phyloP scores from a whole-genome alignment of 2,329 filamentous ascomycete genomes.

The Plenodomus tracheiphilus region DNA sequence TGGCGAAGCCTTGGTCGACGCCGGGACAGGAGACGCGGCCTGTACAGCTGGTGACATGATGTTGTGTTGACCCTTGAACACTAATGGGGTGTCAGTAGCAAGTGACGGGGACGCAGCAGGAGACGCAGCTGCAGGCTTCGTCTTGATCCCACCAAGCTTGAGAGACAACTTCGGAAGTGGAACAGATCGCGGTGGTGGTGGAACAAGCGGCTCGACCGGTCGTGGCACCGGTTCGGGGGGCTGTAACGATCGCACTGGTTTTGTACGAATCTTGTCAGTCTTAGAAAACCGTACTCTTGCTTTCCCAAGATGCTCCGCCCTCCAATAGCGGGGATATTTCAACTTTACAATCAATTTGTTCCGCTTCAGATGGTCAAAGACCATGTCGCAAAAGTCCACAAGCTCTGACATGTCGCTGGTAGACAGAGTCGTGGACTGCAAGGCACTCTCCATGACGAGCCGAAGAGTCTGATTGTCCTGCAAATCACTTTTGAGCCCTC shows the following conservation, averaged over 20 bases:
- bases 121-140: constrained; percentile 15
- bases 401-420: constrained; percentile 60
- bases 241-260: constrained; percentile 12
- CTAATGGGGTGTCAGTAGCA: constrained; percentile 9
- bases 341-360: constrained; percentile 55
- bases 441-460: constrained; percentile 60
- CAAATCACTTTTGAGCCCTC: constrained; percentile 59
- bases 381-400: constrained; percentile 59
- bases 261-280: constrained; percentile 25
- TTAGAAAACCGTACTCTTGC: constrained; percentile 41
- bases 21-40: background rate
- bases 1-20: background rate
- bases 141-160: constrained; percentile 22
- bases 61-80: constrained; percentile 16
- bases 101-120: constrained; percentile 9
- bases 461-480: constrained; percentile 54
- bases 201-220: constrained; percentile 2
- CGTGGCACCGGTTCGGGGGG: background rate
- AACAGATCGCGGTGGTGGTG: constrained; percentile 9
- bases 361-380: constrained; percentile 55
- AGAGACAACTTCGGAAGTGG: constrained; percentile 19
- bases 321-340: constrained; percentile 62
- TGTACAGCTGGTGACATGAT: constrained; percentile 13
- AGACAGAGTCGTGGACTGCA: constrained; percentile 54
- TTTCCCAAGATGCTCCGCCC: constrained; percentile 56